Base-by-base conservation (phyloP, 1,284 basidiomycete species). In the Cryptococcus deneoformans region DNA sequence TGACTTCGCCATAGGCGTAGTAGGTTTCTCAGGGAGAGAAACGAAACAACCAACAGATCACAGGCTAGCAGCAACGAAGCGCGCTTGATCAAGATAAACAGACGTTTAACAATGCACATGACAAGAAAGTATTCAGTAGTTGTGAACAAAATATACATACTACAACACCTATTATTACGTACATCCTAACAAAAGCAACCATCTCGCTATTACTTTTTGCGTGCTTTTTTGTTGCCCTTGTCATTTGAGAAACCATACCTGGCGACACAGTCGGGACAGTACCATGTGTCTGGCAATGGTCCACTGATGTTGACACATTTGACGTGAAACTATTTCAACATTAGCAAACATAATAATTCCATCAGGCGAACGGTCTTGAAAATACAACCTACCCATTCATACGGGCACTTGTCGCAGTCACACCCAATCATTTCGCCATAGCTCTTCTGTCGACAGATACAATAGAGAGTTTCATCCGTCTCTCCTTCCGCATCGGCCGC, bases 401-500 rank as follows among this genome's bases (percentile, higher is more conserved):
- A 82, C 70, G 88, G 86, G 78, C 95, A 98, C 48, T 84, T 84
- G n/a, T 83, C 81, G 66, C 88, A 89, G 77, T 99, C 95, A 75
- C 95, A 99, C 3, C 87, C 95, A 68, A 99, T 93, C 95, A 99
- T 99, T 78, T 95, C 90, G 36, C 94, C 73, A 56, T 68, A 71
- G 50, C 89, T 92, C 57, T 87, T 83, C 14, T 87, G 83, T 64
- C 90, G 84, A 76, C 94, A 98, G 50, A 60, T 84, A 82, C 93
- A 98, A 77, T 98, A 98, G n/a, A 85, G 82, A 64, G 82, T 85
- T 64, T 77, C 71, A 56, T 78, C 77, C 7, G 62, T 67, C 39
- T 72, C 76, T 1, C 57, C 66, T 34, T 69, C 70, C 10, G 51
- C 61, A 16, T 56, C 62, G 46, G 60, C 66, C 9, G 52, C 62